Evolutionary conservation across 1,139 yeast species (phyloP), one percentile per base, ranked within the genome.

Genomic region (Nakaseomyces uthaithaninus): DNA sequence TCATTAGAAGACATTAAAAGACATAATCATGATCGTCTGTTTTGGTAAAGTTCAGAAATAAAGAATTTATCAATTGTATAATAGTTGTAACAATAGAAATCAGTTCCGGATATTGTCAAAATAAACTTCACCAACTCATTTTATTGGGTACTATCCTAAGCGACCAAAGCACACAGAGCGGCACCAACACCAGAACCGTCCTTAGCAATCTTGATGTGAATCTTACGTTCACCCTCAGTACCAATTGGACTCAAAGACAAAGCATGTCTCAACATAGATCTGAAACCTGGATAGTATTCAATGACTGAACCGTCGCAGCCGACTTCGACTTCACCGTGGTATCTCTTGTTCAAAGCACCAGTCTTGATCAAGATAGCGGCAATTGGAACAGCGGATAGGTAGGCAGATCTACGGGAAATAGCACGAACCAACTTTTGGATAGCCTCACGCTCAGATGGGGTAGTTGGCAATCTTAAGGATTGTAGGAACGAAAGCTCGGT

Each of bases 181-280:
- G 96, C 96, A 51, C 97, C 97, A 33, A 87, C 95, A 48, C 95
- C 95, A 43, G 93, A 80, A 39, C 97, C 97, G 56, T 89, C 97
- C 60, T 86, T 84, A 28, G 95, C 93, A 50, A 87, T 78, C 47
- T 77, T 80, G 48, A 91, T 66, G 49, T 76, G 79, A 35, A 87
- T 68, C 51, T 82, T 76, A 60, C 84, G 77, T 51, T 73, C 74
- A 49, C 80, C 80, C 31, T 83, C 82, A 36, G 79, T 67, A 46
- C 86, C 84, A 26, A 89, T 75, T 53, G 80, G 77, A 37, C 86
- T 77, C 50, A 74, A 57, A 1, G 77, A 68, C 47, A 87, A 65
- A 0, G 94, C 95, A 51, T 83, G 86, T 57, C 87, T 73, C 49
- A 89, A 69, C 69, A 75, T 73, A 6, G 77, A 73, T 64, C 80